phyloP scores from a whole-genome alignment of 2,329 filamentous ascomycete genomes.

The Hymenoscyphus linearis region DNA sequence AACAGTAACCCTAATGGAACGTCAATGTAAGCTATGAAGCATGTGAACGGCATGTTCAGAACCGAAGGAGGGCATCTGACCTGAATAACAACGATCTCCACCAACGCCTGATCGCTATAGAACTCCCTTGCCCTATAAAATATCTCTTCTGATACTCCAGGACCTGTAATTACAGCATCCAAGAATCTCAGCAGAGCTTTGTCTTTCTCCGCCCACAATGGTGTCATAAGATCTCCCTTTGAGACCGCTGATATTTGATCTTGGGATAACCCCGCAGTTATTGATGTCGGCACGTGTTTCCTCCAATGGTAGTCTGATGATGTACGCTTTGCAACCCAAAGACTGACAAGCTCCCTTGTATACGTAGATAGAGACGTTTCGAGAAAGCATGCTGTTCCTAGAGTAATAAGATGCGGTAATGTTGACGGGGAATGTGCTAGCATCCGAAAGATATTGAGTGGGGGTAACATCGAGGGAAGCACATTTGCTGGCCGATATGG shows the following conservation, averaged over 20 bases:
- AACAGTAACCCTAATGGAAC: constrained; percentile 17
- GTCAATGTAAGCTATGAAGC: constrained; percentile 6
- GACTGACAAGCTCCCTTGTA: constrained; percentile 19
- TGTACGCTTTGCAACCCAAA: constrained; percentile 18
- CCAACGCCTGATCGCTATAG: constrained; percentile 21
- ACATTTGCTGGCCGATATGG: constrained; percentile 20
- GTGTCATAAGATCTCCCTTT: constrained; percentile 14
- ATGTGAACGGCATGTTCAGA: not conserved
- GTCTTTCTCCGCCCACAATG: constrained; percentile 19
- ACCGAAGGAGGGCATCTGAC: constrained; percentile 10
- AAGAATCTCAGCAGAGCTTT: constrained; percentile 20
- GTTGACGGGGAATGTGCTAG: constrained; percentile 23
- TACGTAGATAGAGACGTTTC: constrained; percentile 21
- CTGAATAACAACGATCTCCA: constrained; percentile 24
- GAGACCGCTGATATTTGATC: constrained; percentile 17
- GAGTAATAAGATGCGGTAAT: constrained; percentile 21
- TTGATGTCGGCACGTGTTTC: constrained; percentile 20
- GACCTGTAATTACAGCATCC: constrained; percentile 19
- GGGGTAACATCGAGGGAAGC: constrained; percentile 20
- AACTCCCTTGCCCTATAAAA: constrained; percentile 19
- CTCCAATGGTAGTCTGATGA: constrained; percentile 24
- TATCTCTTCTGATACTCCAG: constrained; percentile 18
- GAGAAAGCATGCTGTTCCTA: constrained; percentile 24
- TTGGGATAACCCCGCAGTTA: constrained; percentile 15
- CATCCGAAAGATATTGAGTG: constrained; percentile 22